These are phyloP conservation scores for Suhomyces yuchorum DNA, from an alignment of 1,139 yeast genomes.

Conservation along the genomic window DNA sequence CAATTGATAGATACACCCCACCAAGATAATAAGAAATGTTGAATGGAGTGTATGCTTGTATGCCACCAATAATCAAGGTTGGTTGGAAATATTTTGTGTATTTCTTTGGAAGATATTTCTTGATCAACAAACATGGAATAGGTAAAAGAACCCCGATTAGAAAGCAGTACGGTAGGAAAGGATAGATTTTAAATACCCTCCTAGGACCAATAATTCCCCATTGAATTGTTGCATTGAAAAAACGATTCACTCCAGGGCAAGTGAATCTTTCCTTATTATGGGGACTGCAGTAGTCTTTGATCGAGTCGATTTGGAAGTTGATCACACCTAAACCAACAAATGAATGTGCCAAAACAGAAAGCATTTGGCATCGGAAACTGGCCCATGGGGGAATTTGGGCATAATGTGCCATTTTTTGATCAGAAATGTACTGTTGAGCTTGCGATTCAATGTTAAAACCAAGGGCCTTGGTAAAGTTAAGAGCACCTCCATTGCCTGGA, in stretches of 20 bases:
- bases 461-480: constrained; percentile 25
- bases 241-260: constrained; percentile 38
- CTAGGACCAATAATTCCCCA: constrained; percentile 44
- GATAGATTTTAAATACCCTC: constrained; percentile 35
- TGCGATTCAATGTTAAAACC: constrained; percentile 34
- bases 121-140: constrained; percentile 30
- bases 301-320: constrained; percentile 31
- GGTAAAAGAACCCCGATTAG: constrained; percentile 33
- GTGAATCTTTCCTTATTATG: constrained; percentile 31
- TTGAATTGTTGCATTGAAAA: constrained; percentile 34
- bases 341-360: constrained; percentile 30
- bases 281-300: constrained; percentile 31
- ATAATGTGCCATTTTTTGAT: constrained; percentile 41
- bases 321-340: constrained; percentile 30
- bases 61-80: constrained; percentile 21
- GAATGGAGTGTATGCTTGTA: constrained; percentile 21
- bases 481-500: constrained; percentile 26
- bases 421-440: constrained; percentile 39
- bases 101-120: constrained; percentile 21
- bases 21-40: constrained; percentile 22
- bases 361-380: constrained; percentile 35
- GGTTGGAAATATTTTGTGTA: constrained; percentile 21
- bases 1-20: constrained; percentile 18
- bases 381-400: constrained; percentile 38
- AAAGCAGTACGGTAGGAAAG: constrained; percentile 38